Percentiles rank a stretch among this genome's conserved stretches.
These are phyloP conservation scores for Penicillium psychrofluorescens DNA, from an alignment of 495 filamentous ascomycete species.

Conservation along the genomic window DNA sequence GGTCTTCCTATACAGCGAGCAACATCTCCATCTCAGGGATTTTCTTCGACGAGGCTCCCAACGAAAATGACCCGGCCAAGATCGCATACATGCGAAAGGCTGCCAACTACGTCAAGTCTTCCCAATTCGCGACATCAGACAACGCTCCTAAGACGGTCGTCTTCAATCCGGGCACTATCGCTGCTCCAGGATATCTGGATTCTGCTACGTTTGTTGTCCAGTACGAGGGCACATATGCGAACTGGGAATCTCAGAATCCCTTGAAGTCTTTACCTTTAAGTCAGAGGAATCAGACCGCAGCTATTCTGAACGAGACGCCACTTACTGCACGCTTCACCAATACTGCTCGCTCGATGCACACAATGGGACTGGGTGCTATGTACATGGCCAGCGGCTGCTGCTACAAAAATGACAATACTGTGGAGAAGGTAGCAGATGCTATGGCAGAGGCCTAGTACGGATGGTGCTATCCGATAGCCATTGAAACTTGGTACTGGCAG, in stretches of 20 bases:
- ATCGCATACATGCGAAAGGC: constrained; percentile 27
- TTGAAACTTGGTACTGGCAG: too few species aligned
- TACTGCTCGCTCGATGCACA: constrained; percentile 6
- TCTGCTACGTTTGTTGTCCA: constrained; percentile 16
- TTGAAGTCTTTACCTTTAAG: neutral
- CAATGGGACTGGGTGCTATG: constrained; percentile 16
- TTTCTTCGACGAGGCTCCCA: constrained; percentile 41
- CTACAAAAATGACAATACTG: constrained; percentile 5
- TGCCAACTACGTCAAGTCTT: constrained; percentile 10
- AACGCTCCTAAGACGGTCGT: constrained; percentile 6
- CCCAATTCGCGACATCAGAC: too few species aligned
- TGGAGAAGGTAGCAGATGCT: constrained; percentile 27
- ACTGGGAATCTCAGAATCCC: constrained; percentile 1
- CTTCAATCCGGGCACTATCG: constrained; percentile 15
- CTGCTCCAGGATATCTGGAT: constrained; percentile 8
- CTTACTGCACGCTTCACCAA: constrained; percentile 1
- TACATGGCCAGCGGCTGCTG: constrained; percentile 12
- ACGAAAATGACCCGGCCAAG: constrained; percentile 14
- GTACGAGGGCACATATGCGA: constrained; percentile 14
- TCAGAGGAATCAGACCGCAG: constrained; percentile 8
- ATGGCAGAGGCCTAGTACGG: constrained; percentile 47
- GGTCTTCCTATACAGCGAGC: constrained; percentile 21
- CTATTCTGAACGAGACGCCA: constrained; percentile 13
- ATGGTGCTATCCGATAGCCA: too few species aligned
- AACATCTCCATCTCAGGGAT: constrained; percentile 35